These are phyloP conservation scores for Stenocarpella maydis DNA, from an alignment of 2,329 filamentous ascomycete genomes.

Conservation along the genomic window DNA sequence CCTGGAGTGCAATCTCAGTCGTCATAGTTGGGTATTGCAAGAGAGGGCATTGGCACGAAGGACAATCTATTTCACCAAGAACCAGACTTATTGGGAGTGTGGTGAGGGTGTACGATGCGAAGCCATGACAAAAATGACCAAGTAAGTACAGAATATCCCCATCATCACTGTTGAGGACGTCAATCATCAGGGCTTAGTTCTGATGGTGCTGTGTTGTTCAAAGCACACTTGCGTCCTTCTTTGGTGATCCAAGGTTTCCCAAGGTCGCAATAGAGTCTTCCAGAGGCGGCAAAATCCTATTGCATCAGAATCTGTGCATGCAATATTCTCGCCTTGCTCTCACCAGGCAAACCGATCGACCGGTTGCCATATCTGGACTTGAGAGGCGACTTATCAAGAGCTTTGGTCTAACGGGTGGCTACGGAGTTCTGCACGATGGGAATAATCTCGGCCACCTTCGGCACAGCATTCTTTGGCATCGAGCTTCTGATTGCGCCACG, in stretches of 20 bases:
- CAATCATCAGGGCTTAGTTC: no score
- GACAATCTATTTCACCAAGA: constrained; percentile 48
- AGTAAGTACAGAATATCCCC: constrained; percentile 40
- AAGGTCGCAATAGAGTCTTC: constrained; percentile 29
- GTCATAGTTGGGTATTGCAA: constrained; percentile 53
- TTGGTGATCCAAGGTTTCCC: constrained; percentile 44
- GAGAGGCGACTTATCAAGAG: constrained; percentile 41
- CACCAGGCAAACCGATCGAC: constrained; percentile 39
- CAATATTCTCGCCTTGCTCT: constrained; percentile 44
- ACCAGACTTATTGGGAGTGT: constrained; percentile 51
- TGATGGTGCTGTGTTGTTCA: no score
- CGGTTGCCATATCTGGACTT: constrained; percentile 45
- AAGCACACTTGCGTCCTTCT: constrained; percentile 37
- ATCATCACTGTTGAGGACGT: no score
- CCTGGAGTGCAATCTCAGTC: no score
- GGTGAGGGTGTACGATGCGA: constrained; percentile 47
- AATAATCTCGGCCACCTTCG: constrained; percentile 32
- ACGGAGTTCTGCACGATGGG: constrained; percentile 43
- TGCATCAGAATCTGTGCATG: constrained; percentile 41
- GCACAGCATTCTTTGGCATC: constrained; percentile 44
- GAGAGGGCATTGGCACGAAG: constrained; percentile 47
- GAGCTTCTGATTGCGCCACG: neutral
- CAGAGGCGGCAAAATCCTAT: constrained; percentile 38
- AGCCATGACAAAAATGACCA: constrained; percentile 43
- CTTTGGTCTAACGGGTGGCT: constrained; percentile 40